Percentiles rank a stretch among this genome's conserved stretches.
phyloP scores from a whole-genome alignment of 768 basidiomycete species.

The Lactifluus piperatus region DNA sequence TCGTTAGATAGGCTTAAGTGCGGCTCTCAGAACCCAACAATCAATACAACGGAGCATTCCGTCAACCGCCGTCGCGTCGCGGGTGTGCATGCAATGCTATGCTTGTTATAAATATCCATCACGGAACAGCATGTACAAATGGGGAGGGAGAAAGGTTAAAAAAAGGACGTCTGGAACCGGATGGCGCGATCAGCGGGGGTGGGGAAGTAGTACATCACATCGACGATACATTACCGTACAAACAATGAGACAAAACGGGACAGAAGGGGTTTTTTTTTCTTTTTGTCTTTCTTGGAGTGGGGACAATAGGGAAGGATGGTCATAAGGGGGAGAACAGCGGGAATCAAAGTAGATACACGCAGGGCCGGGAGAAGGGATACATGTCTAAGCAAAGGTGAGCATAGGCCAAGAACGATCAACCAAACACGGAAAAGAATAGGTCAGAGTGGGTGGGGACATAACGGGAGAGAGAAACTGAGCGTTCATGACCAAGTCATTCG shows the following conservation, averaged over 20 bases:
- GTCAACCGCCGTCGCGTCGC: not conserved
- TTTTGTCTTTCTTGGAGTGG: not conserved
- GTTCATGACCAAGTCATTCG: not conserved
- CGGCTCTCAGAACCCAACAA: not conserved
- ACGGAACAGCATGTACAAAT: not conserved
- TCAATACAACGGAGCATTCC: not conserved
- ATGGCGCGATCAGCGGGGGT: not conserved
- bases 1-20: not conserved
- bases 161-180: not conserved
- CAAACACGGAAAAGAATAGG: not conserved
- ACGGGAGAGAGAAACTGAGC: not conserved
- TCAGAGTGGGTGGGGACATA: not conserved
- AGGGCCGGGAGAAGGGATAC: not conserved
- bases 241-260: not conserved
- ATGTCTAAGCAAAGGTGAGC: not conserved
- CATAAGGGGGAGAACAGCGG: not conserved
- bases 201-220: not conserved
- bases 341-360: not conserved
- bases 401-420: slow-evolving; percentile 9
- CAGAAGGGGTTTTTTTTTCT: not conserved
- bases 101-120: not conserved
- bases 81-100: not conserved
- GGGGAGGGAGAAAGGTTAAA: not conserved
- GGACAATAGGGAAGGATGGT: not conserved
- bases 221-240: not conserved